Base-by-base conservation (phyloP, 2,329 filamentous ascomycete genomes). In the Cladosporium sp. region DNA sequence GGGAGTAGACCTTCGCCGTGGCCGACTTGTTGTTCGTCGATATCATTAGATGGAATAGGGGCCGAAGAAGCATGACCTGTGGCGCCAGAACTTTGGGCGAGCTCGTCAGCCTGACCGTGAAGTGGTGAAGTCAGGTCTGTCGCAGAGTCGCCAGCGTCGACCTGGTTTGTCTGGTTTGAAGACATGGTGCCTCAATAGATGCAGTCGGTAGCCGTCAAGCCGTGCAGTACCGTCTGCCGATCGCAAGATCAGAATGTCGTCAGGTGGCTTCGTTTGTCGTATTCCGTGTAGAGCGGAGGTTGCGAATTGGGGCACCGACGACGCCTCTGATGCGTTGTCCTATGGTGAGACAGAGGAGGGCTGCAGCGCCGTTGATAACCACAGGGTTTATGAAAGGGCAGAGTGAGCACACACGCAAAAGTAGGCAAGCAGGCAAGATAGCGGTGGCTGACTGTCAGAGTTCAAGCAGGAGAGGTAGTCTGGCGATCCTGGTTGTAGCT, bases 181-280 rank as follows among this genome's bases (percentile, higher is more conserved):
- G 59, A 52, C 56, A 59, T 59, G 8, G 26, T 59, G 23, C 16
- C n/a, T 12, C 23, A 37, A 59, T 44, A 16, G 18, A 29, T 26
- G 7, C 5, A 59, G 56, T 59, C 56, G 56, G 35, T 37, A 28
- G 26, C 16, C 6, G 29, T 53, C 37, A 23, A n/a, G 31, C 28
- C 59, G 49, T 63, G 61, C 61, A 28, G 61, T 44, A 52, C 49
- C 46, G 59, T 18, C 50, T n/a, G 61, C 61, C 50, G 61, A 56
- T 55, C 61, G 50, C 33, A 35, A 52, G n/a, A 35, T 33, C 31
- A 40, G 33, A 5, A 40, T 57, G 55, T 35, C 55, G 44, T 33
- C 50, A 46, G 61, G 61, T 63, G 61, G 61, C 61, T 63, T 53
- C 29, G 50, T 44, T 53, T 46, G 50, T 44, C 29, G 52, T 33